Percentiles rank a stretch among this genome's conserved stretches.
Evolutionary conservation across 768 basidiomycete species (phyloP).

Genomic region (Lactarius psammicola): DNA sequence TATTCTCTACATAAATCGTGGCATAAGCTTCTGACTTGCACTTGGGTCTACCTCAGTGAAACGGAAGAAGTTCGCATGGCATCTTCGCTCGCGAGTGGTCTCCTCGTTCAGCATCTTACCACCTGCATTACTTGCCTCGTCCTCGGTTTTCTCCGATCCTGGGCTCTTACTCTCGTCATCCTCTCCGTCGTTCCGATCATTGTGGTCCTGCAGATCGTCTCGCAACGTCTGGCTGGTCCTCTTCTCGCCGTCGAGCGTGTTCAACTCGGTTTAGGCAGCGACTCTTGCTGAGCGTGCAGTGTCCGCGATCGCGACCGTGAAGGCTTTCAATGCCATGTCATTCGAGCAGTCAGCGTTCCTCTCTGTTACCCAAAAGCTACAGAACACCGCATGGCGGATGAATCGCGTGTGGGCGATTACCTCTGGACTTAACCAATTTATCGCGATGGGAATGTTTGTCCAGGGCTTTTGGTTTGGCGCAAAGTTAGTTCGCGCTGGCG

Average conservation of each 20-base stretch:
- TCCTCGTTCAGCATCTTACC: slow-evolving; percentile 75
- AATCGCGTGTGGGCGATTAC: slow-evolving; percentile 76
- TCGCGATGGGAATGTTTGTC: slow-evolving; percentile 90
- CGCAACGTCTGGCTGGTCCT: slow-evolving; percentile 67
- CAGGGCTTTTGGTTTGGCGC: slow-evolving; percentile 96
- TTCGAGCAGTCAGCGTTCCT: slow-evolving; percentile 52
- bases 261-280: slow-evolving; percentile 66
- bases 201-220: slow-evolving; percentile 69
- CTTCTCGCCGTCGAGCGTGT: slow-evolving; percentile 65
- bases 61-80: slow-evolving; percentile 92
- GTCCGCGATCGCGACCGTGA: slow-evolving; percentile 81
- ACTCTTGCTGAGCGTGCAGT: slow-evolving; percentile 77
- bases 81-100: slow-evolving; percentile 74
- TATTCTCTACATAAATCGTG: neutral
- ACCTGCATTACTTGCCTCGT: slow-evolving; percentile 76
- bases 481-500: slow-evolving; percentile 79
- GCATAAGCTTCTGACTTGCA: slow-evolving; percentile 4
- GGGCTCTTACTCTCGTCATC: slow-evolving; percentile 85
- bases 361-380: slow-evolving; percentile 46
- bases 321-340: slow-evolving; percentile 80
- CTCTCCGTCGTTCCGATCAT: slow-evolving; percentile 86
- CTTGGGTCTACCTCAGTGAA: slow-evolving; percentile 53
- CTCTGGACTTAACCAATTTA: slow-evolving; percentile 68
- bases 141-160: slow-evolving; percentile 80
- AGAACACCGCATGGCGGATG: slow-evolving; percentile 49